Conservation (phyloP, 345 rosid species). For the Schrenkiella parvula region DNA sequence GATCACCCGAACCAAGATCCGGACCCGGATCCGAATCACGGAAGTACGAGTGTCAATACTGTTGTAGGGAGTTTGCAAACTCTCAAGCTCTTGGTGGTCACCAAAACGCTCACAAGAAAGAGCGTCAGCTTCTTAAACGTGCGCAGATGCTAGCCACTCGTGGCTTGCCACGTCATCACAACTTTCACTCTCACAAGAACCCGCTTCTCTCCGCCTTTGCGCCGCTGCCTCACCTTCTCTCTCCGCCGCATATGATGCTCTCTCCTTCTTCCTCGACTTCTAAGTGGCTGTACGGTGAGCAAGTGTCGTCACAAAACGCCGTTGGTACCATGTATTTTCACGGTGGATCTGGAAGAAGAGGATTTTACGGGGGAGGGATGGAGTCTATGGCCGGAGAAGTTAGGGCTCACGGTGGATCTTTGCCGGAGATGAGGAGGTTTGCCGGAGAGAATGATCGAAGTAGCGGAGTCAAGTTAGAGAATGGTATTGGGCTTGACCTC, state of each 20-base stretch:
- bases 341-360: constrained; percentile 12
- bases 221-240: constrained; percentile 51
- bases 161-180: constrained; percentile 25
- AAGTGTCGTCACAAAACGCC: constrained; percentile 25
- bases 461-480: constrained; percentile 41
- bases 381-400: constrained; percentile 24
- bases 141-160: constrained; percentile 66
- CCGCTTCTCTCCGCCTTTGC: constrained; percentile 57
- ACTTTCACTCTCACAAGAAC: constrained; percentile 11
- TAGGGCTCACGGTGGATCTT: constrained; percentile 25
- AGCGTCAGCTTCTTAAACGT: constrained; percentile 75
- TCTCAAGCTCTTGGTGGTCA: constrained; percentile 98
- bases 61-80: constrained; percentile 84
- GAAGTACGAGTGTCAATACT: constrained; percentile 92
- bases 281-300: constrained; percentile 30
- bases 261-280: constrained; percentile 17
- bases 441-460: constrained; percentile 33
- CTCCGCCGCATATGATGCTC: constrained; percentile 39
- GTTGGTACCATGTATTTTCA: constrained; percentile 23
- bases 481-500: constrained; percentile 62
- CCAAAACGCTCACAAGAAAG: constrained; percentile 98
- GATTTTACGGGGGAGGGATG: constrained; percentile 15
- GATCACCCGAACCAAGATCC: constrained; percentile 17
- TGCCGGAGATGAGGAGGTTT: constrained; percentile 38
- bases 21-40: constrained; percentile 37